Conservation (phyloP, 2,329 filamentous ascomycete species). For the Ophiostoma tasmaniense region DNA sequence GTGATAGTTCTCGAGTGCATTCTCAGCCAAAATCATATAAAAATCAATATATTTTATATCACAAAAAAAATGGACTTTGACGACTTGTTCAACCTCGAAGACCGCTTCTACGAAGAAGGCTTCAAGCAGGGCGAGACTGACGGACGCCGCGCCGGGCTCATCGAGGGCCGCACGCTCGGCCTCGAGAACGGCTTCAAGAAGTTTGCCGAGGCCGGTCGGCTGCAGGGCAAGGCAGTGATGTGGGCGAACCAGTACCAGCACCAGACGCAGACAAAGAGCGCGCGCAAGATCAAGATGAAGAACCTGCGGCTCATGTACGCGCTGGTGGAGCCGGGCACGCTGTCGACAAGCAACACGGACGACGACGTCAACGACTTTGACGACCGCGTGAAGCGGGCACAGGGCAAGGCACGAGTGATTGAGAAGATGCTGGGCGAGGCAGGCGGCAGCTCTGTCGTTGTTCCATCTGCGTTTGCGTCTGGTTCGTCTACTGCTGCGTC, state of each 20-base stretch:
- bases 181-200: conserved; percentile 92
- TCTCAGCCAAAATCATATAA: neutral
- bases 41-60: too few relatives aligned
- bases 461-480: neutral
- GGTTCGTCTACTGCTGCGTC: neutral
- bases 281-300: conserved; percentile 37
- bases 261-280: neutral
- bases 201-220: conserved; percentile 67
- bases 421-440: conserved; percentile 53
- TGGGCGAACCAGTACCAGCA: conserved; percentile 59
- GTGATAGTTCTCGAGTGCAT: neutral
- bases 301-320: conserved; percentile 69
- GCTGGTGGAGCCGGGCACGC: conserved; percentile 66
- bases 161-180: conserved; percentile 85
- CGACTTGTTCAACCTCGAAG: conserved; percentile 51
- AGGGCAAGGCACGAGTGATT: conserved; percentile 76
- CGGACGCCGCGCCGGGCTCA: conserved; percentile 66
- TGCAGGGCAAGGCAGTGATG: conserved; percentile 72
- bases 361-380: conserved; percentile 88
- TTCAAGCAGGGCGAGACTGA: conserved; percentile 67
- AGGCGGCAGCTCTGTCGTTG: neutral
- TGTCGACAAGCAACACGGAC: conserved; percentile 76
- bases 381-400: conserved; percentile 73
- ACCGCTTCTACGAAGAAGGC: conserved; percentile 72
- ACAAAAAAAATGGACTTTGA: conserved; percentile 38